A percentile compares a stretch with the other conserved stretches of the same genome.
phyloP scores from a whole-genome alignment of 2,329 filamentous ascomycete species.

The Sclerotinia subarctica region DNA sequence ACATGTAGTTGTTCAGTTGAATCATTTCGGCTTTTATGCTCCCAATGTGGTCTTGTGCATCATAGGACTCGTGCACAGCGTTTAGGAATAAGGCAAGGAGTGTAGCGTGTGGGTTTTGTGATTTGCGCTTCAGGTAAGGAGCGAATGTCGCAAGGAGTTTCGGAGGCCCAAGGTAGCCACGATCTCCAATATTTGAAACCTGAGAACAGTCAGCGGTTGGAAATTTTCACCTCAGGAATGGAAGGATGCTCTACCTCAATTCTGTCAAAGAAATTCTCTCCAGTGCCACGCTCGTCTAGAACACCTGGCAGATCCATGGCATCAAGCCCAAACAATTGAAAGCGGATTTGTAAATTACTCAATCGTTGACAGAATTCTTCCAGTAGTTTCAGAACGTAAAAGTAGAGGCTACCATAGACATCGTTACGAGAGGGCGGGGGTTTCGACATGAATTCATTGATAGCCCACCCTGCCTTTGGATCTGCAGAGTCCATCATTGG shows the following conservation, averaged over 20 bases:
- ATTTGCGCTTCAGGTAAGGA: slow-evolving; percentile 13
- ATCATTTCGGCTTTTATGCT: not conserved
- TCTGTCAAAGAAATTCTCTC: slow-evolving; percentile 7
- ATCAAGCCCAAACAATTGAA: slow-evolving; percentile 11
- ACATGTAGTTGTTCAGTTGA: slow-evolving; percentile 5
- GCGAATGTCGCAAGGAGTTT: not conserved
- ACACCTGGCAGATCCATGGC: slow-evolving; percentile 3
- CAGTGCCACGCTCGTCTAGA: not conserved
- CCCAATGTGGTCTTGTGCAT: not conserved
- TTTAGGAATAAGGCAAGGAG: slow-evolving; percentile 22
- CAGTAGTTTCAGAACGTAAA: slow-evolving; percentile 11
- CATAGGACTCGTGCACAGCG: slow-evolving; percentile 5
- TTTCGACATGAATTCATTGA: not conserved
- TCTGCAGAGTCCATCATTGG: slow-evolving; percentile 41
- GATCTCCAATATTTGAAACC: slow-evolving; percentile 19
- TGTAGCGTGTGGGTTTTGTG: slow-evolving; percentile 19
- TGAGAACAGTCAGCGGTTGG: not conserved
- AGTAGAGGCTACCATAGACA: slow-evolving; percentile 15
- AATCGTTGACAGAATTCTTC: slow-evolving; percentile 10
- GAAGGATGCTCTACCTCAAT: not conserved
- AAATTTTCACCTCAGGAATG: not conserved
- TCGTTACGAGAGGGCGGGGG: slow-evolving; percentile 16
- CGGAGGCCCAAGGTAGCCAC: slow-evolving; percentile 6
- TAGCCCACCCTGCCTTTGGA: slow-evolving; percentile 41
- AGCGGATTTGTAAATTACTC: not conserved